These are phyloP conservation scores for Pichia rugopelliculosa DNA, from an alignment of 805 yeast species.

Conservation along the genomic window DNA sequence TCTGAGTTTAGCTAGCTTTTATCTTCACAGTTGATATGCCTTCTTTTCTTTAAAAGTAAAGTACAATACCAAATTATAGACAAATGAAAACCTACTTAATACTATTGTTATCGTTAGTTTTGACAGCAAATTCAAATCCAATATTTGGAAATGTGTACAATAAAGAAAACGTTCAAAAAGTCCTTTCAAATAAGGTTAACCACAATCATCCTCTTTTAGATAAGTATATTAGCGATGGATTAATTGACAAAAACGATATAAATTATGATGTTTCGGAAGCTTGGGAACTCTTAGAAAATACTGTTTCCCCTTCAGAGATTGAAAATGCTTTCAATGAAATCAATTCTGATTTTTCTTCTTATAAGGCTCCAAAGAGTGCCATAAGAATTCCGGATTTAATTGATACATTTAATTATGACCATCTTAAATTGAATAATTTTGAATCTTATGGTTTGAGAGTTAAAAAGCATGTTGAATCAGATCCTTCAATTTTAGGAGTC, in stretches of 20 bases:
- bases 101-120: neutral
- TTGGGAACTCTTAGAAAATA: conserved; percentile 11
- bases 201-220: conserved; percentile 7
- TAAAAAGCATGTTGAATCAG: conserved; percentile 13
- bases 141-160: neutral
- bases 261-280: conserved; percentile 4
- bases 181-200: neutral
- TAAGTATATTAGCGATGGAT: conserved; percentile 7
- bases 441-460: conserved; percentile 23
- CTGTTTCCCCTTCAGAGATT: conserved; percentile 2
- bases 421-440: conserved; percentile 9
- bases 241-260: conserved; percentile 1
- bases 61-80: neutral
- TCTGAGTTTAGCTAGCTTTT: too few relatives aligned
- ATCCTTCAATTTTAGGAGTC: conserved; percentile 65
- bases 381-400: neutral
- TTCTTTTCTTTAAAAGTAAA: too few relatives aligned
- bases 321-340: neutral
- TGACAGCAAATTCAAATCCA: conserved; percentile 2
- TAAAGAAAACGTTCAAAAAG: conserved; percentile 1
- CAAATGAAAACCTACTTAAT: neutral
- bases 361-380: conserved; percentile 3
- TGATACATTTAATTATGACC: neutral
- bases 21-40: too few relatives aligned
- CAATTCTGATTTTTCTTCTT: conserved; percentile 1